Evolutionary conservation across 208 protist species (phyloP), one percentile per base, ranked within the genome.

Genomic region (Crithidia bombi): DNA sequence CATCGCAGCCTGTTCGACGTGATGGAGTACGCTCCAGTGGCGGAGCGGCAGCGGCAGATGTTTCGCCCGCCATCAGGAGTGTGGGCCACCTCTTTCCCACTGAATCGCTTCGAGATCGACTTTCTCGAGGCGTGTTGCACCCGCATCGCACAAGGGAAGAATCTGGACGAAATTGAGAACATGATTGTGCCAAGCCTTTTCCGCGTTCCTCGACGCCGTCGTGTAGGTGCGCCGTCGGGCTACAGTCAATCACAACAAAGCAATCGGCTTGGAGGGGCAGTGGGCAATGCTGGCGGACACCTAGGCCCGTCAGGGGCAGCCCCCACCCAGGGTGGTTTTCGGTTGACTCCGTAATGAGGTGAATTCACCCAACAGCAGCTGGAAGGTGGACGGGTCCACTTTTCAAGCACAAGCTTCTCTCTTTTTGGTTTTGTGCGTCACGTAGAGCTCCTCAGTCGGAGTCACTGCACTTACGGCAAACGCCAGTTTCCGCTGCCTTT

Each of bases 121-220:
- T 96, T 96, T 61, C 49, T 96, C 15, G 89, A 93, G 67, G 91
- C 89, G 14, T 94, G 89, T 68, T 96, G 91, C 69, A 61, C 83
- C 26, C 85, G 91, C 25, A 66, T 96, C 5, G 87, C 89, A 0
- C 49, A 66, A 26, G 84, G 86, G 1, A 84, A 81, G 65, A 32
- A 43, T 5, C 54, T 79, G 21, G 86, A 85, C 32, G 65, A 76
- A 14, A 68, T 92, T 30, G 81, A 83, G 11, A 75, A 69, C 19
- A 72, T 90, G 21, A 81, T 85, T 10, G 84, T 94, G 15, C 91
- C 91, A 17, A 46, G 50, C 9, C 66, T 87, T 5, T 96, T 96
- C 68, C 89, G 91, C 39, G 83, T 94, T 54, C 91, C 86, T n/a
- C 82, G 82, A 15, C 69, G 81, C 1, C 86, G 83, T 32, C 68